These are phyloP conservation scores for Mytilinidion resinicola DNA, from an alignment of 495 filamentous ascomycete genomes.

Conservation along the genomic window DNA sequence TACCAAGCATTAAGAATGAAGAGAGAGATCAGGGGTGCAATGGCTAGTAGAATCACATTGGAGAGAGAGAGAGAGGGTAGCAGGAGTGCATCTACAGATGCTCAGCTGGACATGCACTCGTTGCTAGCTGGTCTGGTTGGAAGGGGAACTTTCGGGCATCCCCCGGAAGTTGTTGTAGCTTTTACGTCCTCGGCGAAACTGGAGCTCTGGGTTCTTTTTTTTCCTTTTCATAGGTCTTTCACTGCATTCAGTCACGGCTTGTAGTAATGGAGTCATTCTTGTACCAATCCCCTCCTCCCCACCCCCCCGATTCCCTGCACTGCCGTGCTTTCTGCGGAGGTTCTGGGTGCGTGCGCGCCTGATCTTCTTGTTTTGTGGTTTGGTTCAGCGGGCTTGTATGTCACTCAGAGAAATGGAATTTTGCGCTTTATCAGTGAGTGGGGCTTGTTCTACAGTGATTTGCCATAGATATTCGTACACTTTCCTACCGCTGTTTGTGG, in stretches of 20 bases:
- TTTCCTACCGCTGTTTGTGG: too few relatives aligned
- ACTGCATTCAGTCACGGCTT: slow-evolving; percentile 20
- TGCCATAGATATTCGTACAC: too few relatives aligned
- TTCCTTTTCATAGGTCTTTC: slow-evolving; percentile 19
- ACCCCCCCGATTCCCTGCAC: neutral
- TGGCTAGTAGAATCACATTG: neutral
- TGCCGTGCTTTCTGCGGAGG: too few relatives aligned
- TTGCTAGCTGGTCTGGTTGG: neutral
- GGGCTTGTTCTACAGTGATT: too few relatives aligned
- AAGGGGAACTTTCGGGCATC: slow-evolving; percentile 1
- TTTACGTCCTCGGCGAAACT: slow-evolving; percentile 27
- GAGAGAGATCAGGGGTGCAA: neutral
- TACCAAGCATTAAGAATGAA: neutral
- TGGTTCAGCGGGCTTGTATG: too few relatives aligned
- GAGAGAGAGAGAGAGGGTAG: neutral
- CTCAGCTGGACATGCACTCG: slow-evolving; percentile 5
- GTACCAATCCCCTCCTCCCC: neutral
- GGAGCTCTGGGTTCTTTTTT: slow-evolving; percentile 24
- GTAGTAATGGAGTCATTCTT: slow-evolving; percentile 11
- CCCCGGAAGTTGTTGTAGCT: slow-evolving; percentile 19
- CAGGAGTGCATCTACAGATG: neutral
- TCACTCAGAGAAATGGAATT: too few relatives aligned
- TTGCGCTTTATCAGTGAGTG: too few relatives aligned
- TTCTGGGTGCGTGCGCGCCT: too few relatives aligned
- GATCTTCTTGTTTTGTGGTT: too few relatives aligned